phyloP scores from a whole-genome alignment of 257 asterid species.

The Schizonepeta tenuifolia region DNA sequence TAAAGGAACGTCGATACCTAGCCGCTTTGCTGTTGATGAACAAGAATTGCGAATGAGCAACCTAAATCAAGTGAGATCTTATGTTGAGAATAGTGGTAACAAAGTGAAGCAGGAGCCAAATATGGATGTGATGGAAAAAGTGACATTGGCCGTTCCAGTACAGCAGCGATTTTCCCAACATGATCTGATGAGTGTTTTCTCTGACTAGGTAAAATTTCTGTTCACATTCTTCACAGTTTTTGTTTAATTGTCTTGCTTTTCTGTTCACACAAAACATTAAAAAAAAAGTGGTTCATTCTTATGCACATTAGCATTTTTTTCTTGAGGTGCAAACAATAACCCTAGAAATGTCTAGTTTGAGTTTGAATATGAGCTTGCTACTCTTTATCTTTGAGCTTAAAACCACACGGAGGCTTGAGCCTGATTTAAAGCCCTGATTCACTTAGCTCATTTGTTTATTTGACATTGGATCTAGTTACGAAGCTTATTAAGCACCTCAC shows the following conservation, averaged over 20 bases:
- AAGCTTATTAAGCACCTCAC: neutral
- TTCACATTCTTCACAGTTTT: neutral
- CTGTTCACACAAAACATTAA: no score
- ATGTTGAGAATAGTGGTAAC: slow-evolving; percentile 44
- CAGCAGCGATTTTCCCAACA: slow-evolving; percentile 43
- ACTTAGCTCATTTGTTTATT: neutral
- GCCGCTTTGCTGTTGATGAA: slow-evolving; percentile 63
- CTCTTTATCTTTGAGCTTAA: neutral
- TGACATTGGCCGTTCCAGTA: slow-evolving; percentile 42
- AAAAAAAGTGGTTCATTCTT: no score
- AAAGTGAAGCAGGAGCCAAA: slow-evolving; percentile 71
- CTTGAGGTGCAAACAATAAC: neutral
- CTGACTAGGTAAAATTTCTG: slow-evolving; percentile 57
- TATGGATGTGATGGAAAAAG: slow-evolving; percentile 50
- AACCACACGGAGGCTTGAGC: neutral
- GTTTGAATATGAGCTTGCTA: neutral
- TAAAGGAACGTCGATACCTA: slow-evolving; percentile 59
- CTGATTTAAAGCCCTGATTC: slow-evolving; percentile 3
- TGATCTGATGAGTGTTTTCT: slow-evolving; percentile 60
- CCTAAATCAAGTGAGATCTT: slow-evolving; percentile 44
- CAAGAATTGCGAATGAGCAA: slow-evolving; percentile 42
- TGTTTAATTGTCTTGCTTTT: neutral
- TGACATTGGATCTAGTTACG: neutral
- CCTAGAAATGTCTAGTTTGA: neutral
- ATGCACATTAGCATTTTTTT: no score